A percentile compares a stretch with the other conserved stretches of the same genome.
phyloP scores from a whole-genome alignment of 441 rosid species.

The Populus hybrid region DNA sequence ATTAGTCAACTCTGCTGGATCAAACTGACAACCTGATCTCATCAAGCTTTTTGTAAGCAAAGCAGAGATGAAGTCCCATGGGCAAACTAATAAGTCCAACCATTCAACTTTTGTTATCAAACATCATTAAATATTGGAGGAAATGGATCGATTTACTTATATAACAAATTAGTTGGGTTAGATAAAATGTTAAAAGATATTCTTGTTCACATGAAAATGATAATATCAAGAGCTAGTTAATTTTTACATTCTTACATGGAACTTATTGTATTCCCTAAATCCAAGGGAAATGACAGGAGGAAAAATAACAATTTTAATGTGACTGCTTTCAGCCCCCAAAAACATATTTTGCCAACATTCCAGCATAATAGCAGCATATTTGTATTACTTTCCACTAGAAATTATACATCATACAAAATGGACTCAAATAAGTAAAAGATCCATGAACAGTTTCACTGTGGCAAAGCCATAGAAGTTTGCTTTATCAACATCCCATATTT shows the following conservation, averaged over 20 bases:
- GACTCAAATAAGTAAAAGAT: not conserved
- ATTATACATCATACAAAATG: not conserved
- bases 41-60: not conserved
- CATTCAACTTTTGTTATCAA: slow-evolving; percentile 1
- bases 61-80: not conserved
- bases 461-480: not conserved
- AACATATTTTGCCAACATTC: not conserved
- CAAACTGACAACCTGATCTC: not conserved
- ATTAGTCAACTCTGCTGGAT: not conserved
- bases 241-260: not conserved
- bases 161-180: not conserved
- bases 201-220: not conserved
- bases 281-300: not conserved
- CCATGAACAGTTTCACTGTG: not conserved
- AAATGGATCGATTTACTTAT: not conserved
- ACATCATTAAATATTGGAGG: not conserved
- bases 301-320: not conserved
- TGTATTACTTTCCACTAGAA: not conserved
- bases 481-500: not conserved
- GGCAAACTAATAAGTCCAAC: slow-evolving; percentile 4
- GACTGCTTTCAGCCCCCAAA: not conserved
- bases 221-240: not conserved
- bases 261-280: not conserved
- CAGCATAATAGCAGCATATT: not conserved
- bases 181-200: not conserved